A percentile compares a stretch with the other conserved stretches of the same genome.
Evolutionary conservation across 495 filamentous ascomycete species (phyloP).

Genomic region (Talaromyces adpressus): DNA sequence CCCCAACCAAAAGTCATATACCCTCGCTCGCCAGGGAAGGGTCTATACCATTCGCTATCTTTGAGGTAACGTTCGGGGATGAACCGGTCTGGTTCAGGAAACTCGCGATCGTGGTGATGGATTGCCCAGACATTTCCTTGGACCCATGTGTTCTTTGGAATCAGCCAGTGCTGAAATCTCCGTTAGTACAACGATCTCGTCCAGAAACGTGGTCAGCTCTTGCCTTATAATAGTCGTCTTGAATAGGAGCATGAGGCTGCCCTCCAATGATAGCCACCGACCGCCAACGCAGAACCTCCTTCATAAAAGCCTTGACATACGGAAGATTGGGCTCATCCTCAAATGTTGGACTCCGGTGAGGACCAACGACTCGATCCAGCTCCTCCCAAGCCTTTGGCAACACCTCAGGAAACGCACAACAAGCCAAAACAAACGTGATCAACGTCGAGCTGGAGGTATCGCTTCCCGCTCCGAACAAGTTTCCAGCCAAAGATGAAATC

Average conservation of each 20-base stretch:
- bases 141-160: slow-evolving; percentile 18
- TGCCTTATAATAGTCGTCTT: slow-evolving; percentile 43
- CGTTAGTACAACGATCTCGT: background rate
- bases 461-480: slow-evolving; percentile 28
- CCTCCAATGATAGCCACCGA: slow-evolving; percentile 23
- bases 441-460: slow-evolving; percentile 27
- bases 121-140: slow-evolving; percentile 28
- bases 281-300: slow-evolving; percentile 32
- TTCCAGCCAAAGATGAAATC: slow-evolving; percentile 28
- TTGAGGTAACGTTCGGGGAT: slow-evolving; percentile 20
- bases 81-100: slow-evolving; percentile 34
- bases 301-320: slow-evolving; percentile 28
- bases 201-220: background rate
- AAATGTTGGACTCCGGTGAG: slow-evolving; percentile 15
- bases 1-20: slow-evolving; percentile 59
- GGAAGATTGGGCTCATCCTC: slow-evolving; percentile 23
- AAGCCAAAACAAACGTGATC: slow-evolving; percentile 30
- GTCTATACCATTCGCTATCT: slow-evolving; percentile 28
- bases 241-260: slow-evolving; percentile 45
- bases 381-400: slow-evolving; percentile 39
- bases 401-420: slow-evolving; percentile 25
- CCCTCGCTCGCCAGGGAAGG: slow-evolving; percentile 51
- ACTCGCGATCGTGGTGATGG: slow-evolving; percentile 34
- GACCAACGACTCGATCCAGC: slow-evolving; percentile 17
- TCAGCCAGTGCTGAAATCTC: slow-evolving; percentile 14